Evolutionary conservation across 208 protist species (phyloP).

Genomic region (Crithidia sp.): DNA sequence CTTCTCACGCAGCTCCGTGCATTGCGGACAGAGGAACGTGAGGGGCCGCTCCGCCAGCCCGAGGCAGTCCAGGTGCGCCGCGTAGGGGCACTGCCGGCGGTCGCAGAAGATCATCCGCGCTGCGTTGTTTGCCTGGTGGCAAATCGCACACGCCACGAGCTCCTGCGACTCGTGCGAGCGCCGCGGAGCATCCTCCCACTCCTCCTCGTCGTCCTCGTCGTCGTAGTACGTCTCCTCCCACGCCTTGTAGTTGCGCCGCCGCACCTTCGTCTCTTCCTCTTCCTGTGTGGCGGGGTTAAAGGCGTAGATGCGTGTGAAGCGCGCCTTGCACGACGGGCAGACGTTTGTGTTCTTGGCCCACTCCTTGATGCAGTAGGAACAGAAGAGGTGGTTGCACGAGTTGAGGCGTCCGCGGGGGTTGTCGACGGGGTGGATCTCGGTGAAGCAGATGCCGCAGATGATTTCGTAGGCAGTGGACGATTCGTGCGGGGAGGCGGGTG

Average conservation of each 20-base stretch:
- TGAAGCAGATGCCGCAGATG: conserved; percentile 87
- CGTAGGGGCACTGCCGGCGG: conserved; percentile 70
- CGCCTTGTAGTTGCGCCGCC: conserved; percentile 70
- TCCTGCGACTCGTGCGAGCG: background rate
- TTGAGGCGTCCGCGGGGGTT: conserved; percentile 87
- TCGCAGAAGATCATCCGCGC: conserved; percentile 88
- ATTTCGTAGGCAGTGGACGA: conserved; percentile 38
- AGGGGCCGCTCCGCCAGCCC: conserved; percentile 57
- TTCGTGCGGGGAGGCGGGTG: background rate
- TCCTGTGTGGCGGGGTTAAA: conserved; percentile 14
- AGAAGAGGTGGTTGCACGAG: conserved; percentile 87
- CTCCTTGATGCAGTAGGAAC: conserved; percentile 81
- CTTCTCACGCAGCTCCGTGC: conserved; percentile 41
- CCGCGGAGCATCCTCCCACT: conserved; percentile 1
- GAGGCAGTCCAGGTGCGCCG: conserved; percentile 82
- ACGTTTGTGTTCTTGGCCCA: conserved; percentile 88
- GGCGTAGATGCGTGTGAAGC: conserved; percentile 82
- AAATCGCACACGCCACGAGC: conserved; percentile 64
- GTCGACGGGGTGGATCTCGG: conserved; percentile 58
- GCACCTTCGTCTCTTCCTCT: conserved; percentile 81
- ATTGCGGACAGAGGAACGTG: conserved; percentile 73
- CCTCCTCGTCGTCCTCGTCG: conserved; percentile 37
- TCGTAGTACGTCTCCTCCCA: conserved; percentile 50
- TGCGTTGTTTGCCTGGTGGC: conserved; percentile 60
- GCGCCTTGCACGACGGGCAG: conserved; percentile 84